phyloP scores from a whole-genome alignment of 148 eudicot genomes.

The Chenopodium album region DNA sequence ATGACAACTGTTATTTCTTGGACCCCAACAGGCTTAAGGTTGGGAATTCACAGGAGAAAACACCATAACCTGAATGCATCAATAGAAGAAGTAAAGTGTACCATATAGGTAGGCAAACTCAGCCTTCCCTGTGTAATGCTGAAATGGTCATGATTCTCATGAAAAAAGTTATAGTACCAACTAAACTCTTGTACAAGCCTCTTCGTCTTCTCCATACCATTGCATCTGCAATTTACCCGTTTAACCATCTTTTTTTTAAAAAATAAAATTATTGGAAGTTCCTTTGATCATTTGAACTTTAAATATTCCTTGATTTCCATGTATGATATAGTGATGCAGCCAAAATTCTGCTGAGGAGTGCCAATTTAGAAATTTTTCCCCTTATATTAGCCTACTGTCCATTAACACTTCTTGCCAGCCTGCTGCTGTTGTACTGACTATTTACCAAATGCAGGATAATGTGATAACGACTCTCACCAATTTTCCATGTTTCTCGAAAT shows the following conservation, averaged over 20 bases:
- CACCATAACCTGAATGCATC: neutral
- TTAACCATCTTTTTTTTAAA: no score
- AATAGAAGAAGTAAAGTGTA: neutral
- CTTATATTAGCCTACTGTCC: neutral
- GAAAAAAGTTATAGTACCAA: neutral
- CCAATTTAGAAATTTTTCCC: neutral
- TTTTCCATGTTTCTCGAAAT: no score
- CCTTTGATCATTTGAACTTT: no score
- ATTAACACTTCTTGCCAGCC: no score
- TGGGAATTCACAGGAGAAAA: slow-evolving; percentile 3
- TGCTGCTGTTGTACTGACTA: neutral
- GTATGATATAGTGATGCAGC: neutral
- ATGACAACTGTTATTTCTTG: neutral
- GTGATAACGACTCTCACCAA: neutral
- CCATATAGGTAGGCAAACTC: neutral
- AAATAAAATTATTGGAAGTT: neutral
- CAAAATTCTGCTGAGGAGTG: neutral
- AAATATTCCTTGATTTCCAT: neutral
- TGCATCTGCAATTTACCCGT: neutral
- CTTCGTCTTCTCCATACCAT: neutral
- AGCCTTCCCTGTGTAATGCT: neutral
- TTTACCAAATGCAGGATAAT: neutral
- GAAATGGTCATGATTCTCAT: neutral
- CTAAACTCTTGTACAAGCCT: neutral
- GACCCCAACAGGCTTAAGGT: slow-evolving; percentile 3